phyloP scores from a whole-genome alignment of 768 basidiomycete genomes.

The Phaeotremella skinneri region DNA sequence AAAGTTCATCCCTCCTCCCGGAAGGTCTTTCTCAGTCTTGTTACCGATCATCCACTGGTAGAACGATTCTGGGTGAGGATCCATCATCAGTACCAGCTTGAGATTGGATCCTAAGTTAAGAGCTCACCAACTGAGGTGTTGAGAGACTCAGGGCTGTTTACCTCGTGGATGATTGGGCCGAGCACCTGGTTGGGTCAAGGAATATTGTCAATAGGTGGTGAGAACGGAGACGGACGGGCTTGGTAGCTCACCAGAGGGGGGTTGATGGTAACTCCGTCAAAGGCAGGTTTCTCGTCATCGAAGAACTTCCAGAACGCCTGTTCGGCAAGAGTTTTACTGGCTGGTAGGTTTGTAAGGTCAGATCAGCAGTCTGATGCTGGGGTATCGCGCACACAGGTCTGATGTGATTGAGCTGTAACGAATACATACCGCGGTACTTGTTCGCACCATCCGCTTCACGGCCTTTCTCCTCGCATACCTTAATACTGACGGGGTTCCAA shows the following conservation, averaged over 20 bases:
- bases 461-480: conserved; percentile 25
- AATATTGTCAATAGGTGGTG: conserved; percentile 13
- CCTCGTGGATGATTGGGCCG: conserved; percentile 54
- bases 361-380: neutral
- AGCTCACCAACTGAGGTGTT: conserved; percentile 52
- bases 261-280: conserved; percentile 46
- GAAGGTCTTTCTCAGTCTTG: conserved; percentile 45
- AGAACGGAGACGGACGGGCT: neutral
- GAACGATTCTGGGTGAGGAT: conserved; percentile 33
- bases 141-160: conserved; percentile 50
- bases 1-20: conserved; percentile 34
- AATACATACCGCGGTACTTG: conserved; percentile 37
- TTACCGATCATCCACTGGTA: conserved; percentile 42
- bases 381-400: too few species aligned
- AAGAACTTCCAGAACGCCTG: conserved; percentile 44
- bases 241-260: conserved; percentile 41
- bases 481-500: conserved; percentile 11
- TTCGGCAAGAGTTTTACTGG: conserved; percentile 46
- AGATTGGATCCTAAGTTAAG: neutral
- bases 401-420: too few species aligned
- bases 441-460: conserved; percentile 21
- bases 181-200: conserved; percentile 54
- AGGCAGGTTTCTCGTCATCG: conserved; percentile 46
- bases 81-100: neutral
- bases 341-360: conserved; percentile 3